Conservation (phyloP, 495 filamentous ascomycete species). For the Neurospora tetrasperma region DNA sequence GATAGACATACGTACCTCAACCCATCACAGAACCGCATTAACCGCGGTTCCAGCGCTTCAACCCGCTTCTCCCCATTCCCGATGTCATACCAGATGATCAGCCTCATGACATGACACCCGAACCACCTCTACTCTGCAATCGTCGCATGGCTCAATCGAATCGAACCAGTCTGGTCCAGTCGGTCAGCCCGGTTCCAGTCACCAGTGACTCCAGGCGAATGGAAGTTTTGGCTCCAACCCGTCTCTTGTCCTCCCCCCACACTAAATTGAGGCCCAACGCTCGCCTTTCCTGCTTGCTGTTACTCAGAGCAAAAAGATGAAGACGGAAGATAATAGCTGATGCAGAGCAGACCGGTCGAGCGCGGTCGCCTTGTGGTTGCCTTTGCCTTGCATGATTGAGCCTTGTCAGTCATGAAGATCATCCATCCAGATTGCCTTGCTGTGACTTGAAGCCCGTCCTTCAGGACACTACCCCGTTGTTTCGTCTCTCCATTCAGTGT, state of each 20-base stretch:
- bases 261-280: not conserved
- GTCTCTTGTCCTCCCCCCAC: not conserved
- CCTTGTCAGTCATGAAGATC: not conserved
- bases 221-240: not conserved
- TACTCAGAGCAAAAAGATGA: not conserved
- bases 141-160: not conserved
- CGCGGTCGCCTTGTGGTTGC: not conserved
- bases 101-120: not conserved
- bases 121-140: not conserved
- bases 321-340: not conserved
- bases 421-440: not conserved
- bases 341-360: not conserved
- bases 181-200: not conserved
- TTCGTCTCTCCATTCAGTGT: not conserved
- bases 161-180: not conserved
- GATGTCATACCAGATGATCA: not conserved
- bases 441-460: not conserved
- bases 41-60: not conserved
- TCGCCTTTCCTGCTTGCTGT: not conserved
- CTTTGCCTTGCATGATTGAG: not conserved
- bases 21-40: constrained; percentile 1
- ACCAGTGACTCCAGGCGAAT: not conserved
- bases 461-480: not conserved
- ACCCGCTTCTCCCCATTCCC: not conserved
- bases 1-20: not conserved